phyloP scores from a whole-genome alignment of 1,139 yeast genomes.

The Blastobotrys ciferrii region DNA sequence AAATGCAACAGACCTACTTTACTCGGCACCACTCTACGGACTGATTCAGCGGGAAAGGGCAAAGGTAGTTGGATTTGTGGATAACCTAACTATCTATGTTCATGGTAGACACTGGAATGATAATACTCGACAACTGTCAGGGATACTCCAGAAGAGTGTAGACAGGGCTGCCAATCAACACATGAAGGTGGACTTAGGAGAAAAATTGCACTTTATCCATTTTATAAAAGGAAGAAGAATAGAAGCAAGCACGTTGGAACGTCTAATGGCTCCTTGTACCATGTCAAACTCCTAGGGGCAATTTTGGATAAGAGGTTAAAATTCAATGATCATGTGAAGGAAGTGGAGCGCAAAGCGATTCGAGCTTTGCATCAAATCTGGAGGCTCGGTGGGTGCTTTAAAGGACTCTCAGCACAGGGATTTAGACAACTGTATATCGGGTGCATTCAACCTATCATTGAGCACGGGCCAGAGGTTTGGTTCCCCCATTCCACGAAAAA shows the following conservation, averaged over 20 bases:
- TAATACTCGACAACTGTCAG: not conserved
- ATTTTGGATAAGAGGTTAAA: not conserved
- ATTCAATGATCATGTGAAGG: not conserved
- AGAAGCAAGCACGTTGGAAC: not conserved
- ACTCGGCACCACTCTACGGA: no score
- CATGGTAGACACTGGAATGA: not conserved
- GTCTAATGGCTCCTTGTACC: not conserved
- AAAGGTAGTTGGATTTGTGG: no score
- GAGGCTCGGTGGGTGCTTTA: not conserved
- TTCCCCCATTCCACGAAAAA: not conserved
- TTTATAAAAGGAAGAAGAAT: not conserved
- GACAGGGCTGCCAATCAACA: not conserved
- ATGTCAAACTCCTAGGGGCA: not conserved
- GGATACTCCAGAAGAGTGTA: not conserved
- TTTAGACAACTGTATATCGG: not conserved
- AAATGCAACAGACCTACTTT: no score
- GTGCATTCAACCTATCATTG: not conserved
- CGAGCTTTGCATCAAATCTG: conserved; percentile 1
- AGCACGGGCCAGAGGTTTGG: not conserved
- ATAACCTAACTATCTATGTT: no score
- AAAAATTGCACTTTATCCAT: not conserved
- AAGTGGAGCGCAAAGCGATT: not conserved
- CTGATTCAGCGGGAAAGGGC: no score
- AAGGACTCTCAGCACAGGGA: conserved; percentile 1
- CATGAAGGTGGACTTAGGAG: conserved; percentile 1